Evolutionary conservation across 768 basidiomycete species (phyloP).

Genomic region (Serendipita sp.): DNA sequence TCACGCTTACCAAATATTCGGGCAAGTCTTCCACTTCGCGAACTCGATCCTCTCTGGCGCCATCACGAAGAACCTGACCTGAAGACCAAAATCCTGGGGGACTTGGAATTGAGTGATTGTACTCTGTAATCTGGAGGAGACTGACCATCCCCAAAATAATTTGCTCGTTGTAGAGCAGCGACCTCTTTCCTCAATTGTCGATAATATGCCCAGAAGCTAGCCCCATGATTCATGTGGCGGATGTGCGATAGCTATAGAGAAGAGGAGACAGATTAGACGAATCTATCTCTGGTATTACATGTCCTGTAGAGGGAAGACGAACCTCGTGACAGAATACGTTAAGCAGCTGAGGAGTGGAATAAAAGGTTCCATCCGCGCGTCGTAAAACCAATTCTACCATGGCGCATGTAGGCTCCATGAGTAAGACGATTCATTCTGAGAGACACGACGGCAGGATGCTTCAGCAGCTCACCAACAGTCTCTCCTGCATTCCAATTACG

Average conservation of each 20-base stretch:
- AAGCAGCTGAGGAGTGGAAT: conserved; percentile 51
- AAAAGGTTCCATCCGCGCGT: conserved; percentile 41
- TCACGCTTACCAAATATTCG: conserved; percentile 48
- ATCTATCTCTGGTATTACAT: neutral
- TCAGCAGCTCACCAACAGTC: conserved; percentile 38
- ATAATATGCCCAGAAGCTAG: conserved; percentile 64
- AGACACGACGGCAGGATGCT: neutral
- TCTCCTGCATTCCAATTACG: conserved; percentile 79
- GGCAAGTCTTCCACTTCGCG: conserved; percentile 47
- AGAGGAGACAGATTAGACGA: neutral
- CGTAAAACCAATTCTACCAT: conserved; percentile 57
- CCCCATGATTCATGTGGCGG: conserved; percentile 74
- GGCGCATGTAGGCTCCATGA: neutral
- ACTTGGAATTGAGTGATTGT: neutral
- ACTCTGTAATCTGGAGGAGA: neutral
- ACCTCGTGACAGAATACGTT: conserved; percentile 77
- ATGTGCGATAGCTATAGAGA: conserved; percentile 57
- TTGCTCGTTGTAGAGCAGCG: conserved; percentile 47
- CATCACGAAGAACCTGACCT: conserved; percentile 54
- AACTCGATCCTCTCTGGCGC: conserved; percentile 34
- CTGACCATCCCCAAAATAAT: conserved; percentile 71
- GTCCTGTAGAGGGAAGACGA: conserved; percentile 10
- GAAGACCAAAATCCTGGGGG: conserved; percentile 64
- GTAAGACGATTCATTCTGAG: neutral
- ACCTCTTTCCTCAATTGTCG: conserved; percentile 48